Evolutionary conservation across 2,329 filamentous ascomycete genomes (phyloP).

Genomic region (Diatrype stigma): DNA sequence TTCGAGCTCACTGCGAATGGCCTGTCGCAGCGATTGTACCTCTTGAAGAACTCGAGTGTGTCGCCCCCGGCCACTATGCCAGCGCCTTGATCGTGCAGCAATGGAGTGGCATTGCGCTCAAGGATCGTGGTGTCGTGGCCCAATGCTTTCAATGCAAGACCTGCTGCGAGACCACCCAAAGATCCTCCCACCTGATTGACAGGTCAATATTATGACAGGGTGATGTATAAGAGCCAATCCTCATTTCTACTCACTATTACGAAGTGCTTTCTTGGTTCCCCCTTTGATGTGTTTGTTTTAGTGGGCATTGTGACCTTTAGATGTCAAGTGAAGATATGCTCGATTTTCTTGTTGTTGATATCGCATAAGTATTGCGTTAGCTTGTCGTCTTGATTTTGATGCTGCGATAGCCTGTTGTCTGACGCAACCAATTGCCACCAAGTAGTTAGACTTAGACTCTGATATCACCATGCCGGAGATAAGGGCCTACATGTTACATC

Average conservation of each 20-base stretch:
- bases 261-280: not conserved
- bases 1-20: slow-evolving; percentile 26
- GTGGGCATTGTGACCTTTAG: too few species aligned
- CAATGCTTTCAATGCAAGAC: slow-evolving; percentile 35
- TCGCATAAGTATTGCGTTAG: too few species aligned
- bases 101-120: slow-evolving; percentile 36
- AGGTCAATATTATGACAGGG: not conserved
- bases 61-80: slow-evolving; percentile 43
- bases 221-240: not conserved
- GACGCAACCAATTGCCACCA: too few species aligned
- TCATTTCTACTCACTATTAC: not conserved
- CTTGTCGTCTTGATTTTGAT: too few species aligned
- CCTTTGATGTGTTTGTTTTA: too few species aligned
- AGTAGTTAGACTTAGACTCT: too few species aligned
- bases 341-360: too few species aligned
- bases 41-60: slow-evolving; percentile 35
- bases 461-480: too few species aligned
- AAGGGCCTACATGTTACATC: not conserved
- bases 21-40: slow-evolving; percentile 34
- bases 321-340: too few species aligned
- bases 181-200: slow-evolving; percentile 35
- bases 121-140: slow-evolving; percentile 40
- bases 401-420: too few species aligned
- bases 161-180: slow-evolving; percentile 35
- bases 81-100: slow-evolving; percentile 45